Evolutionary conservation across 2,329 filamentous ascomycete species (phyloP), one percentile per base, ranked within the genome.

Genomic region (Penicillium sp.): DNA sequence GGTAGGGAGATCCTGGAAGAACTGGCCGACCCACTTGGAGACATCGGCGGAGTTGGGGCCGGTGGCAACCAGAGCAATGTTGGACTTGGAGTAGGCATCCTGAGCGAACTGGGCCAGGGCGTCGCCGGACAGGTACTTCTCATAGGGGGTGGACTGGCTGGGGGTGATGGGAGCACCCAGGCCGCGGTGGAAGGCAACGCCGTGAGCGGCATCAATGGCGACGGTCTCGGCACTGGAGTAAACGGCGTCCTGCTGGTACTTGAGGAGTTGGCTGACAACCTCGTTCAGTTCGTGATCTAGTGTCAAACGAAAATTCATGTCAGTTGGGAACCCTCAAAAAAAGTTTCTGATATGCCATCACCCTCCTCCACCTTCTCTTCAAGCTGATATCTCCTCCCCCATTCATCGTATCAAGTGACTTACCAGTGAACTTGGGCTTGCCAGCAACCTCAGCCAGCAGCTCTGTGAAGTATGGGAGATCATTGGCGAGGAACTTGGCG

Each of bases 401-500:
- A 21, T 8, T 19, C 31, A 26, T 7, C n/a, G 21, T 26, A 47
- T 33, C 19, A 37, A 39, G n/a, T 16, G 11, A 72, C 78, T 69
- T 75, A 88, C 85, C 76, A 61, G 88, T 87, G 77, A 91, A 99
- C 80, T 92, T 95, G 68, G 93, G 96, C 79, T 91, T 82, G 61
- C 89, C 88, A 71, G 95, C 84, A 70, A 97, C 90, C 83, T 99
- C 96, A 72, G 89, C 92, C 68, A 99, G 85, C 65, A 99, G 85
- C 83, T 99, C 95, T 72, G 92, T 87, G 78, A 96, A 99, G 86
- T 98, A 99, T 67, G 95, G 95, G 67, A 99, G 87, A 76, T 99
- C 93, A 75, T 95, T 88, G 75, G 92, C 88, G 67, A 99, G 87
- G 85, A 99, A 99, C 82, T 90, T 96, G 75, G 95, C 91, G 78